phyloP scores from a whole-genome alignment of 108 stramenopile species.

The Pseudonitzschia delicatissima region DNA sequence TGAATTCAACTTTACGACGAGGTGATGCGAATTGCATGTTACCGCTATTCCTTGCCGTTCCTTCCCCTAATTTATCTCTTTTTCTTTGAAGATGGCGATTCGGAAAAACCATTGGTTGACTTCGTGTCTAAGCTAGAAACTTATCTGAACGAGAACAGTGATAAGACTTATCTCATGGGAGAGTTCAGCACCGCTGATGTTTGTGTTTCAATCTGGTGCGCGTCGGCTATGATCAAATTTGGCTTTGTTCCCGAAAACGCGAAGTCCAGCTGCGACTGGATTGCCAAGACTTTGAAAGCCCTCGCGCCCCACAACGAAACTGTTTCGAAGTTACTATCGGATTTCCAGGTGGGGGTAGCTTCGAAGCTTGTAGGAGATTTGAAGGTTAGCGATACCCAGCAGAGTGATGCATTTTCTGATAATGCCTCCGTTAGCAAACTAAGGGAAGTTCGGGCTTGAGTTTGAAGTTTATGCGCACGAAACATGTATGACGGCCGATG shows the following conservation, averaged over 20 bases:
- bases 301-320: slow-evolving; percentile 13
- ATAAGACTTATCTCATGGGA: slow-evolving; percentile 6
- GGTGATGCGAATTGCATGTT: too few relatives aligned
- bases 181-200: slow-evolving; percentile 37
- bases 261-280: slow-evolving; percentile 17
- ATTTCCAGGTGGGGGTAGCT: not conserved
- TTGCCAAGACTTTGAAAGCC: slow-evolving; percentile 12
- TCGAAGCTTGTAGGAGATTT: not conserved
- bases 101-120: slow-evolving; percentile 5
- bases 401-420: slow-evolving; percentile 32
- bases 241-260: not conserved
- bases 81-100: not conserved
- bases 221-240: slow-evolving; percentile 18
- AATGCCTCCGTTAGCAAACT: slow-evolving; percentile 70
- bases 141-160: not conserved
- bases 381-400: not conserved
- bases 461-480: slow-evolving; percentile 62
- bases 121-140: slow-evolving; percentile 18
- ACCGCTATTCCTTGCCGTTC: too few relatives aligned
- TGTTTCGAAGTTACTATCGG: not conserved
- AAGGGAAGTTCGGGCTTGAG: slow-evolving; percentile 43
- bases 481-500: slow-evolving; percentile 67
- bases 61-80: not conserved
- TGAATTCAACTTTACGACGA: too few relatives aligned
- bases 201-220: slow-evolving; percentile 32